These are phyloP conservation scores for Ceratocystis colombiana DNA, from an alignment of 2,329 filamentous ascomycete genomes.

Conservation along the genomic window DNA sequence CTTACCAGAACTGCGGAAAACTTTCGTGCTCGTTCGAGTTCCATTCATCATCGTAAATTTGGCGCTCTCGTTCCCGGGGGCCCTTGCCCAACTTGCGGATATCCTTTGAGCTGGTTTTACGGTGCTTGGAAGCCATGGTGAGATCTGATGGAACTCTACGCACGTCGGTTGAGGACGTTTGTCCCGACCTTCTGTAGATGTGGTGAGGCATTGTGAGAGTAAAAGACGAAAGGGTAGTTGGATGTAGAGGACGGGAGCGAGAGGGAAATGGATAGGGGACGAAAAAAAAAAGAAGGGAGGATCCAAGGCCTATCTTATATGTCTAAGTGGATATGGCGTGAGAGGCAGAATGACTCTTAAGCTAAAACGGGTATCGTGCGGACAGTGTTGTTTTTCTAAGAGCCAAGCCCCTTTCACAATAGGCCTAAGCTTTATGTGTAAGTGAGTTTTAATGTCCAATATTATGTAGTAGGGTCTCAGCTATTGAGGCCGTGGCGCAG, in stretches of 20 bases:
- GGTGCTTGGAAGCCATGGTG: conserved; percentile 39
- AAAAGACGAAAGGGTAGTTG: conserved; percentile 18
- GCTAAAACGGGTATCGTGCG: conserved; percentile 15
- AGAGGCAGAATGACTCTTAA: conserved; percentile 15
- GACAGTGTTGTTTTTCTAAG: conserved; percentile 4
- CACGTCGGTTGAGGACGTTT: conserved; percentile 46
- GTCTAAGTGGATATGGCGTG: conserved; percentile 15
- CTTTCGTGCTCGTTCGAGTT: conserved; percentile 49
- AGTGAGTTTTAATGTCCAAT: conserved; percentile 15
- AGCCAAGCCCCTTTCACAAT: conserved; percentile 15
- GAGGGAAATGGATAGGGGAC: neutral
- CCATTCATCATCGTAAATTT: conserved; percentile 37
- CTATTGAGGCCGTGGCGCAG: conserved; percentile 14
- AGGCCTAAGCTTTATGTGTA: conserved; percentile 17
- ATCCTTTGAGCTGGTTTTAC: conserved; percentile 36
- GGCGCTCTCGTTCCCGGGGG: conserved; percentile 42
- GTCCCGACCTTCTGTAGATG: conserved; percentile 44
- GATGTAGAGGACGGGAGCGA: neutral
- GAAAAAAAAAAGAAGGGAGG: neutral
- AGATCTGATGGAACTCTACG: conserved; percentile 40
- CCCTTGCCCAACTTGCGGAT: conserved; percentile 43
- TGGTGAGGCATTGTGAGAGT: conserved; percentile 44
- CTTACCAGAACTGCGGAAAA: conserved; percentile 57
- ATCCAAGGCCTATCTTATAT: conserved; percentile 26
- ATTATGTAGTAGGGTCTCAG: conserved; percentile 15